A percentile compares a stretch with the other conserved stretches of the same genome.
phyloP scores from a whole-genome alignment of 1,284 basidiomycete species.

The Coniferiporia sulphurascens region DNA sequence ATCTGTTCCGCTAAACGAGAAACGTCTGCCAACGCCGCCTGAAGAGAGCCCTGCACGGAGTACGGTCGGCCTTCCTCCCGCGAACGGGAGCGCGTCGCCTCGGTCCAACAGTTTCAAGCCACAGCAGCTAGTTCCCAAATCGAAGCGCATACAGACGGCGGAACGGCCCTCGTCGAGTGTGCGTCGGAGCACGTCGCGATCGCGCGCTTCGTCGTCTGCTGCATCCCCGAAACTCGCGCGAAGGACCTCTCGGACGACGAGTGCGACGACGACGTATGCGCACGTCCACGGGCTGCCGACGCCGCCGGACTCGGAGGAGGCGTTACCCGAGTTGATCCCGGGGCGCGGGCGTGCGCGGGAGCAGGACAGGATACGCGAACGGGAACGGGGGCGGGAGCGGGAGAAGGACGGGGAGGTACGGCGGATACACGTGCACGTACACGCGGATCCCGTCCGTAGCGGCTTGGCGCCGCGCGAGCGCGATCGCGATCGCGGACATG shows the following conservation, averaged over 20 bases:
- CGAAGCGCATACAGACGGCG: neutral
- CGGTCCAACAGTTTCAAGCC: neutral
- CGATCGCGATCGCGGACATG: slow-evolving; percentile 4
- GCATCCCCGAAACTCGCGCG: neutral
- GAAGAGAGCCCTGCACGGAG: slow-evolving; percentile 1
- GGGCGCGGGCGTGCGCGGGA: neutral
- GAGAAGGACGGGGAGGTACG: neutral
- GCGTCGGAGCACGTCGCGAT: neutral
- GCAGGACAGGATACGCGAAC: neutral
- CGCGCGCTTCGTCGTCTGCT: neutral
- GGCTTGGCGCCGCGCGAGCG: neutral
- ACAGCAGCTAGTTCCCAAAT: neutral
- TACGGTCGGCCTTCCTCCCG: neutral
- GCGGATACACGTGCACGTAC: neutral
- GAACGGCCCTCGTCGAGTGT: neutral
- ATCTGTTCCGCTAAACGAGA: slow-evolving; percentile 1
- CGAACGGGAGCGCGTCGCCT: neutral
- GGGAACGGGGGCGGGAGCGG: neutral
- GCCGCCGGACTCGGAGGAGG: slow-evolving; percentile 13
- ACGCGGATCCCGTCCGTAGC: neutral
- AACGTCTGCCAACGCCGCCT: slow-evolving; percentile 13
- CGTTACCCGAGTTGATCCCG: slow-evolving; percentile 2
- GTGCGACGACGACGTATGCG: neutral
- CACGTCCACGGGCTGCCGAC: slow-evolving; percentile 5
- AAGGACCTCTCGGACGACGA: neutral